Evolutionary conservation across 2,329 filamentous ascomycete genomes (phyloP), one percentile per base, ranked within the genome.

Genomic region (Tolypocladium paradoxum): DNA sequence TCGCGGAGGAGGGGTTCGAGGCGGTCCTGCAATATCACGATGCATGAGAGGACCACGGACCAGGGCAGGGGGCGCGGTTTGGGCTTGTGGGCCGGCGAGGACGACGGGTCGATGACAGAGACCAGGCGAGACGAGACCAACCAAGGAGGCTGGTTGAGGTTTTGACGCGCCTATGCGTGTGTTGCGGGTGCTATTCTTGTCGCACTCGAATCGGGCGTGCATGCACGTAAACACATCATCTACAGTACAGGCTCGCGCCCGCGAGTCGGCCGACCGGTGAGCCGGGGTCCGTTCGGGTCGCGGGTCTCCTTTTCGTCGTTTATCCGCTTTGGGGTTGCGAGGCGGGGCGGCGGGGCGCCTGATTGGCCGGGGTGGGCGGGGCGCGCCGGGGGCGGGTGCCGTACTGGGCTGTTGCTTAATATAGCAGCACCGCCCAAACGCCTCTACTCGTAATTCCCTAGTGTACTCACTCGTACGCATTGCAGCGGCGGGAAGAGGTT

Each of bases 291-390:
- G 20, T 24, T 43, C 24, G 43, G 43, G 43, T n/a, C 43, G 43
- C 11, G 36, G 16, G 24, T n/a, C 27, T 31, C 27, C 43, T 46
- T 31, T n/a, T 46, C 24, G 43, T 31, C 43, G 37, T 49, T 49
- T 38, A 31, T 49, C 48, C 48, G 48, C 48, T 49, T 49, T 49
- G 48, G 48, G 48, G 48, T 49, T 49, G 20, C 24, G 48, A 49
- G 48, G 34, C 48, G 29, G 34, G 6, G 5, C 24, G 48, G 34
- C 5, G 12, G 34, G 20, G 20, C 4, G 2, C 1, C 22, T 49
- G 22, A 36, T 49, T 49, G 48, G 47, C 8, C 22, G 24, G 7
- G 24, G 4, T 4, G 3, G 27, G 43, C 43, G 43, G 43, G 43
- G 27, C 27, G 7, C 43, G 43, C 43, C 43, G 24, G 43, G 43